A percentile compares a stretch with the other conserved stretches of the same genome.
phyloP scores from a whole-genome alignment of 257 asterid genomes.

The Fraxinus pennsylvanica region DNA sequence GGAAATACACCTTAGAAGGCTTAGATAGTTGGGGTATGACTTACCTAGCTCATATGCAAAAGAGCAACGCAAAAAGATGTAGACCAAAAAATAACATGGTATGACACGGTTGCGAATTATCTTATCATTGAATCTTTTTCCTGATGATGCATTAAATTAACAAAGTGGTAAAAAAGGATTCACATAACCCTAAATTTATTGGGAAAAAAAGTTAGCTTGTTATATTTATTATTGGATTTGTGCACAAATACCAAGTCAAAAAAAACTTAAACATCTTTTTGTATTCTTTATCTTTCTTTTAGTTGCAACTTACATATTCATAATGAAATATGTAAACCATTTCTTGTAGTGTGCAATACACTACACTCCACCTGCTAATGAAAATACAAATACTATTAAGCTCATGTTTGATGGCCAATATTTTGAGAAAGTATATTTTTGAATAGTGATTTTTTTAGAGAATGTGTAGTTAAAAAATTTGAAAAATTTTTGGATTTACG shows the following conservation, averaged over 20 bases:
- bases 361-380: background rate
- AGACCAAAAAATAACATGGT: background rate
- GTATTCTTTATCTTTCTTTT: background rate
- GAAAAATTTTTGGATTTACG: no score
- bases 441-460: no score
- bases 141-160: background rate
- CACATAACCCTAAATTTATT: background rate
- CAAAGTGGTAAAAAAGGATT: background rate
- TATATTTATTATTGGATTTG: background rate
- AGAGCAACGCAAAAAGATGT: background rate
- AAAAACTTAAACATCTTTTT: background rate
- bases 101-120: background rate
- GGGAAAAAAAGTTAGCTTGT: background rate
- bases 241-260: background rate
- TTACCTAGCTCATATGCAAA: background rate
- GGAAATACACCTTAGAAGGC: background rate
- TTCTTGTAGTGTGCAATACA: background rate
- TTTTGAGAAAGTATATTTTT: no score
- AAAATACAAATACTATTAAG: background rate
- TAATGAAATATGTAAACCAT: background rate
- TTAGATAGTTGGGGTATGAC: background rate
- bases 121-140: background rate
- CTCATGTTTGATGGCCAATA: no score
- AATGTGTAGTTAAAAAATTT: no score
- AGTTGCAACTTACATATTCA: background rate